Percentiles rank a stretch among this genome's conserved stretches.
phyloP scores from a whole-genome alignment of 345 rosid genomes.

The Corchorus olitorius region DNA sequence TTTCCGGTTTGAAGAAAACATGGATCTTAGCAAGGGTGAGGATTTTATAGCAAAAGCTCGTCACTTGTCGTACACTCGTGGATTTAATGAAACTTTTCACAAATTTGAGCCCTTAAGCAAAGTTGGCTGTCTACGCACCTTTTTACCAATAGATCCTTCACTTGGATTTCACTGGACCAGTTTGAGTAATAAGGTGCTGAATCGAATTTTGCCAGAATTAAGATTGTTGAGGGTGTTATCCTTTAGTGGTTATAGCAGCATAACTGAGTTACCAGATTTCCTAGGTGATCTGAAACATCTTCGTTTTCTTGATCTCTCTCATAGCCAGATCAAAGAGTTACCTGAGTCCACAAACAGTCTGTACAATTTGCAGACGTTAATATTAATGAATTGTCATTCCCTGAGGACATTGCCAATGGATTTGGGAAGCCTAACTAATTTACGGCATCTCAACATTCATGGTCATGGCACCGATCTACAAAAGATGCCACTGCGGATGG shows the following conservation, averaged over 20 bases:
- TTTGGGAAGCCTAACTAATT: slow-evolving; percentile 4
- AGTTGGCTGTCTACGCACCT: neutral
- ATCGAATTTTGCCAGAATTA: neutral
- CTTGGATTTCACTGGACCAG: neutral
- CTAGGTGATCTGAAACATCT: slow-evolving; percentile 20
- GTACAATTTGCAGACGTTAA: slow-evolving; percentile 8
- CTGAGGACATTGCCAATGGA: neutral
- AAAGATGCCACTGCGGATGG: slow-evolving; percentile 6
- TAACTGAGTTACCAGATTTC: neutral
- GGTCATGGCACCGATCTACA: neutral
- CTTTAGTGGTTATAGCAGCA: neutral
- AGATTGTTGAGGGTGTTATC: slow-evolving; percentile 10
- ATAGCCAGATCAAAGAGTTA: neutral
- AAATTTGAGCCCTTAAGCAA: neutral
- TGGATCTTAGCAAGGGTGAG: neutral
- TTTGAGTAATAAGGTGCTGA: neutral
- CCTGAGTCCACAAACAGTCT: slow-evolving; percentile 15
- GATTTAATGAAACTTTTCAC: neutral
- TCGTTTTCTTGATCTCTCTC: slow-evolving; percentile 11
- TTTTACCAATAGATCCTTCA: neutral
- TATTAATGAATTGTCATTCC: neutral
- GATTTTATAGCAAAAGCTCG: neutral
- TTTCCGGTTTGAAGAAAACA: neutral
- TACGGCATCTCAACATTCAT: slow-evolving; percentile 8
- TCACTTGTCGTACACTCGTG: neutral